Conservation (phyloP, 192 early-diverging fungal genomes). For the Gryganskiella cystojenkinii region DNA sequence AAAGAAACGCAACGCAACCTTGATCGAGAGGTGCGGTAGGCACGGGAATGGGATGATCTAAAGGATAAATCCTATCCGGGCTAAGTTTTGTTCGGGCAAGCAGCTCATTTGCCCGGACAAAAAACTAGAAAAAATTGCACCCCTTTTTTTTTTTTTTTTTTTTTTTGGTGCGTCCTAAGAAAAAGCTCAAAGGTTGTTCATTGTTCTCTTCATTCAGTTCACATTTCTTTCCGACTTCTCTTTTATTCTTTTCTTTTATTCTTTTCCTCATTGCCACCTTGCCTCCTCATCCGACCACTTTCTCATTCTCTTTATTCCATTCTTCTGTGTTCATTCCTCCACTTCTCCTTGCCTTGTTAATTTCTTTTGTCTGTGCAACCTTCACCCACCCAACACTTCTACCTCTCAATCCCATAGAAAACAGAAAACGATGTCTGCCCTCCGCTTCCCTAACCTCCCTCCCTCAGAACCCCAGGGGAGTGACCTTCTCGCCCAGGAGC, state of each 20-base stretch:
- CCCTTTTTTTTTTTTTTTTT: background rate
- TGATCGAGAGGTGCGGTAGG: too few species aligned
- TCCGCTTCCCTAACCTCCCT: conserved; percentile 44
- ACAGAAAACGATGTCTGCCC: conserved; percentile 38
- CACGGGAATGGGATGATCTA: too few species aligned
- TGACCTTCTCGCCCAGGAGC: conserved; percentile 69
- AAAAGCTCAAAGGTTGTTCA: background rate
- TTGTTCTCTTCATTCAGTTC: background rate
- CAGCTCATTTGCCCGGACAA: too few species aligned
- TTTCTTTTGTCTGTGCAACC: background rate
- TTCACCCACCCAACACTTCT: background rate
- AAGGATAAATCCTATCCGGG: too few species aligned
- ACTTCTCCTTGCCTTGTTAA: background rate
- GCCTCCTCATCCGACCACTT: background rate
- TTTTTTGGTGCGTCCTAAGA: background rate
- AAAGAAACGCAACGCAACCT: too few species aligned
- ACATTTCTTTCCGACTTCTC: background rate
- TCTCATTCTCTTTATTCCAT: background rate
- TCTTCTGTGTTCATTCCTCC: background rate
- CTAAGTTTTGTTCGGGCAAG: too few species aligned
- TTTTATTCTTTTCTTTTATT: background rate
- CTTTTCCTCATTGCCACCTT: background rate
- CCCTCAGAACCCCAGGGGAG: conserved; percentile 59
- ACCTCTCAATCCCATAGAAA: too few species aligned
- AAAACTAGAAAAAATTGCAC: too few species aligned